Evolutionary conservation across 148 eudicot genomes (phyloP).

Genomic region (Salicornia ramosissima): DNA sequence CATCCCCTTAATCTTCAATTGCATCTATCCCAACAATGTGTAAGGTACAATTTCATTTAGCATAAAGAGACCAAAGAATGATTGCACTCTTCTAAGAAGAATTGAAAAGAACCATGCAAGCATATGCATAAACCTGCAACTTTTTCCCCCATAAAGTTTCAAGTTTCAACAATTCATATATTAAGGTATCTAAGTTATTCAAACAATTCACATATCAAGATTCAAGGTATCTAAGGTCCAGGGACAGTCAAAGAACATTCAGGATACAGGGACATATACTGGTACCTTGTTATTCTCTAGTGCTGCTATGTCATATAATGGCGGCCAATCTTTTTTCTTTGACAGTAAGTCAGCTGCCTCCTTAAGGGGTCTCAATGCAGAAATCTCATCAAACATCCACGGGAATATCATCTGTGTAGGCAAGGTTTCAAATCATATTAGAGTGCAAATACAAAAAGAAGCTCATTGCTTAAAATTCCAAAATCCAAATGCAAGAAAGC

Average conservation of each 20-base stretch:
- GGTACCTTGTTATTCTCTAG: constrained; percentile 65
- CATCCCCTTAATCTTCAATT: too few relatives aligned
- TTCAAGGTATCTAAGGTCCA: not conserved
- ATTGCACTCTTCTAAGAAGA: too few relatives aligned
- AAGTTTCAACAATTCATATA: too few relatives aligned
- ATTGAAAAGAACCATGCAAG: too few relatives aligned
- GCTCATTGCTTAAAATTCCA: not conserved
- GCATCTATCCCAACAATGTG: too few relatives aligned
- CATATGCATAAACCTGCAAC: too few relatives aligned
- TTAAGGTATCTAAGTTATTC: too few relatives aligned
- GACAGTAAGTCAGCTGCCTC: constrained; percentile 70
- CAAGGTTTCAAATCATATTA: not conserved
- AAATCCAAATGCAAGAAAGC: not conserved
- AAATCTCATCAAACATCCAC: constrained; percentile 90
- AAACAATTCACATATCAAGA: too few relatives aligned
- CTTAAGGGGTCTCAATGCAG: constrained; percentile 61
- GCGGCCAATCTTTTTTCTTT: constrained; percentile 85
- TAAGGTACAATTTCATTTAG: too few relatives aligned
- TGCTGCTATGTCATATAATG: constrained; percentile 49
- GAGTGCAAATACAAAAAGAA: not conserved
- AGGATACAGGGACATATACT: not conserved
- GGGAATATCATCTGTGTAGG: constrained; percentile 80
- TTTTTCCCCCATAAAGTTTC: too few relatives aligned
- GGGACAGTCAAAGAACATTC: not conserved
- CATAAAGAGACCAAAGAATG: too few relatives aligned